phyloP scores from a whole-genome alignment of 83 land plant genomes.

The Isoetes engelmannii region DNA sequence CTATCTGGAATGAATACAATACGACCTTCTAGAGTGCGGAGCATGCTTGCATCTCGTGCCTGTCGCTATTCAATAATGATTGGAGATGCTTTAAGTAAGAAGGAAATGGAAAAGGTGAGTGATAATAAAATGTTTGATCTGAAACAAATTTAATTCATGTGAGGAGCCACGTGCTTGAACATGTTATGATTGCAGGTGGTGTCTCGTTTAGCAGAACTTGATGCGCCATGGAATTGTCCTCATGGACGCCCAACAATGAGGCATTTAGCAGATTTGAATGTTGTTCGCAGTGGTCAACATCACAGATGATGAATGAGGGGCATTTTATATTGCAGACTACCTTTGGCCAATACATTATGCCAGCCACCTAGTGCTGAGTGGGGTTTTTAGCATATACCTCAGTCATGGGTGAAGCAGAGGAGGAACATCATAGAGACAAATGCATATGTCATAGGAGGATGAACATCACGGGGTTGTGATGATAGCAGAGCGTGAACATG shows the following conservation, averaged over 20 bases:
- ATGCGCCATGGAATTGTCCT: conserved; percentile 99
- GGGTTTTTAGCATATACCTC: too few species aligned
- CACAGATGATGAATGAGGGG: too few species aligned
- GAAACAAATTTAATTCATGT: too few species aligned
- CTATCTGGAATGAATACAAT: conserved; percentile 27
- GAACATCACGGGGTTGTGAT: too few species aligned
- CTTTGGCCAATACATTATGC: too few species aligned
- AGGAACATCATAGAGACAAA: too few species aligned
- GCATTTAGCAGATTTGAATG: conserved; percentile 61
- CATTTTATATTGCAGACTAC: too few species aligned
- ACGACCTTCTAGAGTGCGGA: conserved; percentile 83
- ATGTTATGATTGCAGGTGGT: conserved; percentile 45
- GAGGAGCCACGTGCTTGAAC: background rate
- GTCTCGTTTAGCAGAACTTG: conserved; percentile 55
- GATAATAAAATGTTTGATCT: too few species aligned
- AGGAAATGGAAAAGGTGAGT: conserved; percentile 75
- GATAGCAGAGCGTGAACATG: too few species aligned
- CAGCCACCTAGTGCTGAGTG: too few species aligned
- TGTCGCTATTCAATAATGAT: conserved; percentile 89
- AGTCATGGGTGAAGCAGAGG: too few species aligned
- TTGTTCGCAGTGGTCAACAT: conserved; percentile 14
- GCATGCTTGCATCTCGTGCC: conserved; percentile 95
- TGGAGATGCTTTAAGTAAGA: conserved; percentile 78
- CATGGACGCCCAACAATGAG: conserved; percentile 99
- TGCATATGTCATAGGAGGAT: too few species aligned